A percentile compares a stretch with the other conserved stretches of the same genome.
These are phyloP conservation scores for Lepidium africanum DNA, from an alignment of 345 rosid genomes.

Conservation along the genomic window DNA sequence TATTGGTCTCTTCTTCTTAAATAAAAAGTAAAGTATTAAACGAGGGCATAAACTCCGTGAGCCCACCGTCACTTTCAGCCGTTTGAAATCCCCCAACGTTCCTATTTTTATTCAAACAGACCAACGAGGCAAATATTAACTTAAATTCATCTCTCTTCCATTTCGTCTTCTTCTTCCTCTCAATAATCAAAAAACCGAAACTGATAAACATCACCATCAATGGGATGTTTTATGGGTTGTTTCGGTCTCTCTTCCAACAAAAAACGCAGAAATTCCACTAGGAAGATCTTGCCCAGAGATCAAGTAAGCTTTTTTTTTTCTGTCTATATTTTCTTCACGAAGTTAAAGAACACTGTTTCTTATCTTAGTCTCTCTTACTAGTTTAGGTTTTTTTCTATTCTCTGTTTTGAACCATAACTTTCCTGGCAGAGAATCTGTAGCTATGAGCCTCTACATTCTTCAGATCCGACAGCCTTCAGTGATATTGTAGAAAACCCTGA, in stretches of 20 bases:
- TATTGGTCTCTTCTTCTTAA: slow-evolving; percentile 19
- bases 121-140: slow-evolving; percentile 2
- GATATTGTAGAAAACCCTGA: slow-evolving; percentile 17
- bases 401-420: background rate
- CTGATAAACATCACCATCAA: slow-evolving; percentile 20
- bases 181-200: background rate
- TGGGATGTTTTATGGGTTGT: slow-evolving; percentile 89
- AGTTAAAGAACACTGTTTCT: background rate
- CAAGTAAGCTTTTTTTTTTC: slow-evolving; percentile 35
- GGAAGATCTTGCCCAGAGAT: slow-evolving; percentile 40
- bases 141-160: background rate
- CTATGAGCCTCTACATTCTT: slow-evolving; percentile 49
- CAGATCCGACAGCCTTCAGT: slow-evolving; percentile 26
- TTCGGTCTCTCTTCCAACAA: slow-evolving; percentile 64
- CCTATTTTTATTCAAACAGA: slow-evolving; percentile 39
- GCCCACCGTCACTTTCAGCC: slow-evolving; percentile 26
- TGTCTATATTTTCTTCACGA: no score
- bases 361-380: background rate
- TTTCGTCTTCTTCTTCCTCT: background rate
- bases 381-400: background rate
- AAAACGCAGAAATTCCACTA: slow-evolving; percentile 42
- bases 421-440: slow-evolving; percentile 36
- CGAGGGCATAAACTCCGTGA: slow-evolving; percentile 21
- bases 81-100: slow-evolving; percentile 58
- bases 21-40: background rate